Conservation (phyloP, 2,329 filamentous ascomycete genomes). For the Orbilia blumenaviensis region DNA sequence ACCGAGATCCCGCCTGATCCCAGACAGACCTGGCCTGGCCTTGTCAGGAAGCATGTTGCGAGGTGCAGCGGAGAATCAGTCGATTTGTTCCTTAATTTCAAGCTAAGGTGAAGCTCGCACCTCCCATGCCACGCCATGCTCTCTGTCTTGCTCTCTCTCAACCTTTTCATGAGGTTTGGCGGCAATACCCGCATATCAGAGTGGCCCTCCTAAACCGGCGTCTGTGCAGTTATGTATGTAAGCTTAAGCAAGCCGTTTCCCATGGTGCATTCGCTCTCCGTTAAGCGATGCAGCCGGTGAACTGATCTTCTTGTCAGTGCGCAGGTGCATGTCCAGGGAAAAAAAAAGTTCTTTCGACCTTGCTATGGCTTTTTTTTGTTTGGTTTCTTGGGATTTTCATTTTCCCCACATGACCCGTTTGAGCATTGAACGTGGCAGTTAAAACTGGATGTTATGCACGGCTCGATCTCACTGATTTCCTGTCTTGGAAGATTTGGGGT, state of each 20-base stretch:
- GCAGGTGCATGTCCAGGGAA: not conserved
- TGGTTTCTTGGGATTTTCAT: too few relatives aligned
- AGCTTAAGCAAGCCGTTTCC: not conserved
- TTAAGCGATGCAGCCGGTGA: constrained; percentile 42
- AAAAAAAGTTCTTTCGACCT: not conserved
- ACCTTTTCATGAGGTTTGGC: not conserved
- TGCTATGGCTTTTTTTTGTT: not conserved
- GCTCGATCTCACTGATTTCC: constrained; percentile 15
- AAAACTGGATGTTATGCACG: not conserved
- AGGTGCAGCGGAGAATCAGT: not conserved
- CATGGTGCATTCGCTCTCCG: constrained; percentile 2
- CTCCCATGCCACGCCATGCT: not conserved
- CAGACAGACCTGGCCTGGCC: not conserved
- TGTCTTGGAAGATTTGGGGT: not conserved
- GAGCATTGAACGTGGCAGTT: not conserved
- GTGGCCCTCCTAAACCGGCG: not conserved
- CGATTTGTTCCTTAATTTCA: not conserved
- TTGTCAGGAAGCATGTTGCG: constrained; percentile 1
- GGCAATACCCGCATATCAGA: constrained; percentile 27
- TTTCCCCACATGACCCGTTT: constrained; percentile 23
- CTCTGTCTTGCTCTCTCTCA: too few relatives aligned
- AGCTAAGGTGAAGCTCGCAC: not conserved
- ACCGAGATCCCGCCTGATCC: constrained; percentile 5
- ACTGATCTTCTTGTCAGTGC: constrained; percentile 28
- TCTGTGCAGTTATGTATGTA: constrained; percentile 14